Evolutionary conservation across 306 rosid species (phyloP).

Genomic region (Urtica urens): DNA sequence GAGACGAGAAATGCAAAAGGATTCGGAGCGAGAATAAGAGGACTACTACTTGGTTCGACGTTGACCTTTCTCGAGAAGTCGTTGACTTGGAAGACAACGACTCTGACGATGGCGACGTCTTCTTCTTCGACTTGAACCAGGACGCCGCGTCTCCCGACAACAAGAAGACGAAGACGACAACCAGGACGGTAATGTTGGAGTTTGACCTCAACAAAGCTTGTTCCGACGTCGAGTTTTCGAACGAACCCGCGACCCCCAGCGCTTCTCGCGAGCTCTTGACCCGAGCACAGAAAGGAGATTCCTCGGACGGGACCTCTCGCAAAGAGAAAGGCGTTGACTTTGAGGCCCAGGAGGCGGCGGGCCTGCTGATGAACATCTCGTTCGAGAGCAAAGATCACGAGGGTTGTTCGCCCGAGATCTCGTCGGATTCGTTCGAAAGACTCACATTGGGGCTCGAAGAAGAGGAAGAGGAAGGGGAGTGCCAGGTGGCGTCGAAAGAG

Average conservation of each 20-base stretch:
- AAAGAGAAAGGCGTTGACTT: slow-evolving; percentile 13
- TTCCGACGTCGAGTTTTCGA: slow-evolving; percentile 32
- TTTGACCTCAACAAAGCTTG: slow-evolving; percentile 46
- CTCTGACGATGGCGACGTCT: slow-evolving; percentile 16
- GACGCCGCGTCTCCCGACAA: no score
- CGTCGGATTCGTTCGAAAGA: slow-evolving; percentile 39
- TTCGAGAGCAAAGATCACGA: slow-evolving; percentile 19
- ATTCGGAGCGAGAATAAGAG: no score
- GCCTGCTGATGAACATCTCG: slow-evolving; percentile 28
- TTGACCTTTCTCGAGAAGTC: slow-evolving; percentile 18
- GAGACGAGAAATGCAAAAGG: slow-evolving; percentile 11
- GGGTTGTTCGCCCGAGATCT: slow-evolving; percentile 18
- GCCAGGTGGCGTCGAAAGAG: slow-evolving; percentile 17
- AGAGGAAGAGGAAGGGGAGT: slow-evolving; percentile 24
- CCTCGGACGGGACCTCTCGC: slow-evolving; percentile 19
- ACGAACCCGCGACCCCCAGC: slow-evolving; percentile 36
- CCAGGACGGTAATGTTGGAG: slow-evolving; percentile 19
- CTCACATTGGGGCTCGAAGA: slow-evolving; percentile 31
- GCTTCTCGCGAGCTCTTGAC: slow-evolving; percentile 15
- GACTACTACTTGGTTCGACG: slow-evolving; percentile 8
- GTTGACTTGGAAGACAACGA: slow-evolving; percentile 36
- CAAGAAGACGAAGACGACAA: no score
- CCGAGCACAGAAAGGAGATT: slow-evolving; percentile 16
- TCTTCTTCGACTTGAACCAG: no score
- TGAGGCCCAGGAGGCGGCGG: slow-evolving; percentile 33